These are phyloP conservation scores for Strobilomyces dryophilus DNA, from an alignment of 768 basidiomycete genomes.

Conservation along the genomic window DNA sequence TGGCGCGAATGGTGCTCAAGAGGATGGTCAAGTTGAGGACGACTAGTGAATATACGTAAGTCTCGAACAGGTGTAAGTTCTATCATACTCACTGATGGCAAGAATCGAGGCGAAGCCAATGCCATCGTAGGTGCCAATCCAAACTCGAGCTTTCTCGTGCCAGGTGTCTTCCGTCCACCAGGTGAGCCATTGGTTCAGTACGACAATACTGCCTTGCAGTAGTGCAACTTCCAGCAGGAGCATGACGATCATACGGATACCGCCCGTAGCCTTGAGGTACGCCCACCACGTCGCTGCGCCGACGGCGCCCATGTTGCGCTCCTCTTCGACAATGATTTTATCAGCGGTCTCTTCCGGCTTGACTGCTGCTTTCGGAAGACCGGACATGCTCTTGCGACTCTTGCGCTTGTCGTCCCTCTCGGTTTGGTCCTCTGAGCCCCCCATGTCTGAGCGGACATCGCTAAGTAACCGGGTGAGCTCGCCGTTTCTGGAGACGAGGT, in stretches of 20 bases:
- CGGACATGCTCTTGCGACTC: conserved; percentile 15
- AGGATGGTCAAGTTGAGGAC: conserved; percentile 23
- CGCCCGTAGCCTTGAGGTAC: conserved; percentile 30
- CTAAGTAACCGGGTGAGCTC: conserved; percentile 25
- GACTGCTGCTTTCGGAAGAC: conserved; percentile 4
- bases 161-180: conserved; percentile 28
- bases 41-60: conserved; percentile 16
- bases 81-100: conserved; percentile 13
- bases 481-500: conserved; percentile 30
- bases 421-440: conserved; percentile 1
- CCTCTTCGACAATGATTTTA: conserved; percentile 23
- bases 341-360: conserved; percentile 10
- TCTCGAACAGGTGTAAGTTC: not conserved
- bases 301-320: conserved; percentile 24
- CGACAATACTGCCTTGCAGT: conserved; percentile 22
- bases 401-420: conserved; percentile 21
- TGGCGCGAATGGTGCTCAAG: conserved; percentile 26
- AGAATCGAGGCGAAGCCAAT: conserved; percentile 21
- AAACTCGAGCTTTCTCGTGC: conserved; percentile 20
- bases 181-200: conserved; percentile 29
- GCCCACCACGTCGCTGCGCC: conserved; percentile 27
- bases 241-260: conserved; percentile 15
- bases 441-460: conserved; percentile 14
- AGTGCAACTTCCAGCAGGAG: conserved; percentile 19
- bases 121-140: conserved; percentile 30